Conservation (phyloP, 805 yeast species). For the Pichia sporocuriosa region DNA sequence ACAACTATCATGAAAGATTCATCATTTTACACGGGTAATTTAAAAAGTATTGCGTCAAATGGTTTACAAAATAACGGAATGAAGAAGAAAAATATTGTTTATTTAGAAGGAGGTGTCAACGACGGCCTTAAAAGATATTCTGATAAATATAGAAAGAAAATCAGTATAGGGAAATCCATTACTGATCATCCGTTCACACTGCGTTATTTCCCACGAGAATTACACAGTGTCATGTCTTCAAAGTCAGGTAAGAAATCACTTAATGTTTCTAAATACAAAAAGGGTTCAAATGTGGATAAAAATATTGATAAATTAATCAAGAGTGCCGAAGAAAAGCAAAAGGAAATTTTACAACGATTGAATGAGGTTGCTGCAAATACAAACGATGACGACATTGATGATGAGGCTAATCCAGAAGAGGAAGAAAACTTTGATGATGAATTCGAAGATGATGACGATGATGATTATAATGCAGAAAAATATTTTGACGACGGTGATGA, state of each 20-base stretch:
- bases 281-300: constrained; percentile 31
- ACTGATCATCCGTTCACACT: constrained; percentile 72
- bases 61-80: neutral
- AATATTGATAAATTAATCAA: constrained; percentile 26
- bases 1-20: constrained; percentile 52
- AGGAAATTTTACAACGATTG: constrained; percentile 26
- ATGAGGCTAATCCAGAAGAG: constrained; percentile 37
- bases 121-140: constrained; percentile 81
- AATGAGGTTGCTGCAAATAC: constrained; percentile 34
- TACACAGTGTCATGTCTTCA: constrained; percentile 54
- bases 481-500: constrained; percentile 72
- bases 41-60: constrained; percentile 19
- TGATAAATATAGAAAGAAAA: constrained; percentile 67
- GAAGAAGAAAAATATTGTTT: constrained; percentile 6
- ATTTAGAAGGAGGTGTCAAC: constrained; percentile 37
- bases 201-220: constrained; percentile 70
- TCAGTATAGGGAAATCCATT: constrained; percentile 62
- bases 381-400: constrained; percentile 40
- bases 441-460: constrained; percentile 67
- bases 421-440: constrained; percentile 63
- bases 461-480: constrained; percentile 73
- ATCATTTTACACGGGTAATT: constrained; percentile 58
- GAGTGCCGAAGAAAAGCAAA: constrained; percentile 25
- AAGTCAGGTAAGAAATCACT: constrained; percentile 41
- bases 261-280: constrained; percentile 34